These are phyloP conservation scores for Parastagonospora avenae DNA, from an alignment of 2,329 filamentous ascomycete genomes.

Conservation along the genomic window DNA sequence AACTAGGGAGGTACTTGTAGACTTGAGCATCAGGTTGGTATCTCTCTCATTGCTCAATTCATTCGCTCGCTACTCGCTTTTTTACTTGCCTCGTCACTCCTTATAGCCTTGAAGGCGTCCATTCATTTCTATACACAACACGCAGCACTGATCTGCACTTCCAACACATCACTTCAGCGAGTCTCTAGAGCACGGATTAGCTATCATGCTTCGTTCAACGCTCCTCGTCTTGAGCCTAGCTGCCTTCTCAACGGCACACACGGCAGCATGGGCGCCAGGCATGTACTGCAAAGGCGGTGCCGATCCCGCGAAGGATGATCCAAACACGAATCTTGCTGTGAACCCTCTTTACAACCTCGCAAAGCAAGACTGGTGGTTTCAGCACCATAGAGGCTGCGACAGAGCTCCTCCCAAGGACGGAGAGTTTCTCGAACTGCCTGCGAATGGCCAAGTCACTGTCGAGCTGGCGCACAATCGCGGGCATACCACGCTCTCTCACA, in stretches of 20 bases:
- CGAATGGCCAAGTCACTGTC: slow-evolving; percentile 55
- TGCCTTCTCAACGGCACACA: slow-evolving; percentile 38
- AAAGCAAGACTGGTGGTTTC: slow-evolving; percentile 58
- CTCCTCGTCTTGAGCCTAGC: slow-evolving; percentile 14
- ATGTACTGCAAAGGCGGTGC: slow-evolving; percentile 50
- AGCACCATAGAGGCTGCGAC: slow-evolving; percentile 56
- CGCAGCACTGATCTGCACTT: slow-evolving; percentile 4
- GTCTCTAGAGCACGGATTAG: background rate
- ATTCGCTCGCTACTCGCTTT: slow-evolving; percentile 1
- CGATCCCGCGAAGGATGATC: slow-evolving; percentile 38
- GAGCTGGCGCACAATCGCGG: slow-evolving; percentile 59
- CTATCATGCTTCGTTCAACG: slow-evolving; percentile 14
- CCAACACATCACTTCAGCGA: background rate
- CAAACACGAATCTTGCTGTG: slow-evolving; percentile 55
- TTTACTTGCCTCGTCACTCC: background rate
- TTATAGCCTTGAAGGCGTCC: slow-evolving; percentile 20
- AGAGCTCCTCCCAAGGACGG: slow-evolving; percentile 43
- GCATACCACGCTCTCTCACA: slow-evolving; percentile 55
- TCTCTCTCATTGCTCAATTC: background rate
- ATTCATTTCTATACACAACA: slow-evolving; percentile 8
- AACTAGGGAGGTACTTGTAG: background rate
- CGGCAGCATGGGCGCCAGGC: slow-evolving; percentile 46
- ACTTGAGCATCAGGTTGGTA: background rate
- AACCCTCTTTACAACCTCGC: slow-evolving; percentile 54
- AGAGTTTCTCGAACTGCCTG: slow-evolving; percentile 54